These are phyloP conservation scores for Sanghuangporus weigelae DNA, from an alignment of 1,284 basidiomycete genomes.

Conservation along the genomic window DNA sequence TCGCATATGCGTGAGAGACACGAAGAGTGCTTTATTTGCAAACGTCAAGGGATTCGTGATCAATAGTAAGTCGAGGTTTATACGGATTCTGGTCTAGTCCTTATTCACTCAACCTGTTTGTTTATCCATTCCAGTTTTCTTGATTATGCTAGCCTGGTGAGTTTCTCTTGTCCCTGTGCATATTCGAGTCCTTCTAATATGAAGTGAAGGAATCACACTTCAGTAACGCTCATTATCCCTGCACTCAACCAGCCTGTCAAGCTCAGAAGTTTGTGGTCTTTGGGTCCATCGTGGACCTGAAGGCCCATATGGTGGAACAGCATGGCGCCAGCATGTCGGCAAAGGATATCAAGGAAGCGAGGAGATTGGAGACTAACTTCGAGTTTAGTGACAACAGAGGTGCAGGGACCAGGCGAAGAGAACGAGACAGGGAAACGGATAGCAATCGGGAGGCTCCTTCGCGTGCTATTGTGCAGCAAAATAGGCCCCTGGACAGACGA, in stretches of 20 bases:
- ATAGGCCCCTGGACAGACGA: constrained; percentile 31
- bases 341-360: constrained; percentile 72
- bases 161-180: constrained; percentile 22
- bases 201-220: constrained; percentile 62
- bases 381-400: constrained; percentile 58
- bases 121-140: constrained; percentile 53
- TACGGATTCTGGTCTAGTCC: constrained; percentile 4
- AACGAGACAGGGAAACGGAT: constrained; percentile 31
- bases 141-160: constrained; percentile 69
- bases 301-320: constrained; percentile 86
- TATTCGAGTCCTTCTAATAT: not conserved
- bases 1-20: constrained; percentile 91
- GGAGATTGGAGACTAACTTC: constrained; percentile 79
- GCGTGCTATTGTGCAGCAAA: constrained; percentile 39
- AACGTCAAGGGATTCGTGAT: constrained; percentile 70
- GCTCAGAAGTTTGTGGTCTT: constrained; percentile 96
- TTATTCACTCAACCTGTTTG: not conserved
- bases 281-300: constrained; percentile 80
- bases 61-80: constrained; percentile 71
- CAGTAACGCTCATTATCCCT: constrained; percentile 69
- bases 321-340: constrained; percentile 81
- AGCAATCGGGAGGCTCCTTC: constrained; percentile 31
- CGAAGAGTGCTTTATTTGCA: constrained; percentile 97
- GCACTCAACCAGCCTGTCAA: constrained; percentile 69
- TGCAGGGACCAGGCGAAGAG: constrained; percentile 37